A percentile compares a stretch with the other conserved stretches of the same genome.
phyloP scores from a whole-genome alignment of 768 basidiomycete species.

The Clavulina sp. region DNA sequence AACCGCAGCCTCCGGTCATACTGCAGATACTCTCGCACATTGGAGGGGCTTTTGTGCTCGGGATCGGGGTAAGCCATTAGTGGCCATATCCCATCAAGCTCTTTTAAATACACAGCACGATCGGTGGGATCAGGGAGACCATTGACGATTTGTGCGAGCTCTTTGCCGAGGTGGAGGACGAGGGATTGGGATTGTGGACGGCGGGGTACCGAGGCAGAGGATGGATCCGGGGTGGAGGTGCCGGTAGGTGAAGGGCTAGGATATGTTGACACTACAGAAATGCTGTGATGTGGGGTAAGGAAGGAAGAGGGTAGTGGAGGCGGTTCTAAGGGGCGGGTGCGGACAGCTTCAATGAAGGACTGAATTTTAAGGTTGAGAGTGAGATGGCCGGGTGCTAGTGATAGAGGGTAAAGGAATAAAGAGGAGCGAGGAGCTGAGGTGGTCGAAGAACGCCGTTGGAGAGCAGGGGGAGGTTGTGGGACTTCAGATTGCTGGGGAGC shows the following conservation, averaged over 20 bases:
- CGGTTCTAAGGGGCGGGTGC: conserved; percentile 41
- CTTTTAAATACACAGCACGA: conserved; percentile 42
- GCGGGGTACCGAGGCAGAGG: background rate
- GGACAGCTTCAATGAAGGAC: conserved; percentile 71
- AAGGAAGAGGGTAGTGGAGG: background rate
- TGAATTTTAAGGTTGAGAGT: conserved; percentile 73
- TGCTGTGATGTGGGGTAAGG: conserved; percentile 13
- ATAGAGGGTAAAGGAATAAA: conserved; percentile 17
- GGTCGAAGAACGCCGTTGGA: background rate
- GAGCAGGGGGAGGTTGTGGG: background rate
- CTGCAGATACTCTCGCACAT: conserved; percentile 51
- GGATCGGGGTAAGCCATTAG: conserved; percentile 73
- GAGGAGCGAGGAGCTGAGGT: background rate
- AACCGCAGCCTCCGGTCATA: conserved; percentile 63
- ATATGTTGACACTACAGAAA: no score
- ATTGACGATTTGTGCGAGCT: conserved; percentile 45
- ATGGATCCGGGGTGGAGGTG: background rate
- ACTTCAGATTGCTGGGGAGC: background rate
- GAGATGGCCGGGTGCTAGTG: conserved; percentile 58
- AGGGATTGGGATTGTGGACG: background rate
- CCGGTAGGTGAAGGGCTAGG: background rate
- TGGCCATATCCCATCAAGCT: conserved; percentile 56
- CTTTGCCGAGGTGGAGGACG: conserved; percentile 41
- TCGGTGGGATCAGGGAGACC: conserved; percentile 38
- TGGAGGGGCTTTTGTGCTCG: conserved; percentile 38